Conservation (phyloP, 176 grass and related monocot species). For the Triticum dicoccoides region DNA sequence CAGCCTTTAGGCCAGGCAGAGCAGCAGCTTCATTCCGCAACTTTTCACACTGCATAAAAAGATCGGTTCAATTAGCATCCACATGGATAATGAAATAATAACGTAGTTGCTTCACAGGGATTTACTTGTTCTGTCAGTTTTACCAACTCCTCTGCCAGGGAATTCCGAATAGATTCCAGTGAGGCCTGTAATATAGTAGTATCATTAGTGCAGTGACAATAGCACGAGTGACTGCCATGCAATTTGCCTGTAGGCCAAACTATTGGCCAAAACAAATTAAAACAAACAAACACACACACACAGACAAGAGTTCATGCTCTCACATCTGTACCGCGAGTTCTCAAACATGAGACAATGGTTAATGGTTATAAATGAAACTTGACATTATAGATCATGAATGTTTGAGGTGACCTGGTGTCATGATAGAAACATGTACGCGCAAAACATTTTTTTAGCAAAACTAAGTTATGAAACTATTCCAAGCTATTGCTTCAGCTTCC, state of each 20-base stretch:
- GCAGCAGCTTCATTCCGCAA: constrained; percentile 61
- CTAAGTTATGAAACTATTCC: neutral
- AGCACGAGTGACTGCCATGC: neutral
- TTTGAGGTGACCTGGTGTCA: neutral
- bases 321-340: neutral
- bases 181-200: constrained; percentile 63
- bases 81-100: constrained; percentile 13
- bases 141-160: constrained; percentile 93
- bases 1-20: constrained; percentile 87
- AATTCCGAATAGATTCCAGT: constrained; percentile 94
- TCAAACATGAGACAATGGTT: neutral
- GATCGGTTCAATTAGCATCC: constrained; percentile 15
- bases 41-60: constrained; percentile 85
- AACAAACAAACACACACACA: neutral
- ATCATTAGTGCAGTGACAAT: constrained; percentile 15
- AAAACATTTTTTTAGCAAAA: neutral
- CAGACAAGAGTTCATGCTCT: neutral
- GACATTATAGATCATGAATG: neutral
- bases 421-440: neutral
- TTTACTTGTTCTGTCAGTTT: constrained; percentile 97
- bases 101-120: neutral
- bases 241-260: neutral
- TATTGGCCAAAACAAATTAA: neutral
- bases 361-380: neutral
- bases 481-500: constrained; percentile 1